Conservation (phyloP, 495 filamentous ascomycete species). For the Penicillium longicatenatum region DNA sequence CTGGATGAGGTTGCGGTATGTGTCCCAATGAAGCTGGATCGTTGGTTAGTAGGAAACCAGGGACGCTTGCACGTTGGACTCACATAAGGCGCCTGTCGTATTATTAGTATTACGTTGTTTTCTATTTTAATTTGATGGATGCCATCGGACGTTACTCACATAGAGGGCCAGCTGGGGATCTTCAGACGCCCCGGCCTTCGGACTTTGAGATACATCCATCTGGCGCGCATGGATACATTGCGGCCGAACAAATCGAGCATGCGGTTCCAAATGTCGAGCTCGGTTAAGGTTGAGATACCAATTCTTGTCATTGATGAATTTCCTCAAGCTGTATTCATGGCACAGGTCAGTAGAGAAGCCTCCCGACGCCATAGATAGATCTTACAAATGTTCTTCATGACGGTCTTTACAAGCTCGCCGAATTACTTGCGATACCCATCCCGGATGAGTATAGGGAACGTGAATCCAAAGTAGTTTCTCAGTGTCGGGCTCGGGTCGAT, state of each 20-base stretch:
- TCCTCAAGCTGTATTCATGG: constrained; percentile 45
- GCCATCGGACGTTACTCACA: constrained; percentile 32
- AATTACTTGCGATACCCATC: constrained; percentile 57
- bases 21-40: constrained; percentile 67
- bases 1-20: constrained; percentile 59
- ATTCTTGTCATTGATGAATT: constrained; percentile 49
- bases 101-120: background rate
- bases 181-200: constrained; percentile 17
- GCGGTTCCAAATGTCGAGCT: constrained; percentile 48
- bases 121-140: too few species aligned
- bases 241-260: constrained; percentile 48
- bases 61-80: constrained; percentile 11
- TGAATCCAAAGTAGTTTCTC: constrained; percentile 67
- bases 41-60: constrained; percentile 8
- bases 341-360: background rate
- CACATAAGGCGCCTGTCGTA: constrained; percentile 29
- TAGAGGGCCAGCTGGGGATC: constrained; percentile 42
- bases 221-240: constrained; percentile 39
- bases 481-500: constrained; percentile 40
- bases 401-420: constrained; percentile 24
- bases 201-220: constrained; percentile 31
- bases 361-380: background rate
- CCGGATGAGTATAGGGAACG: constrained; percentile 64
- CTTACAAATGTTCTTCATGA: constrained; percentile 35
- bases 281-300: constrained; percentile 48